These are phyloP conservation scores for Clarkia xantiana DNA, from an alignment of 345 rosid genomes.

Conservation along the genomic window DNA sequence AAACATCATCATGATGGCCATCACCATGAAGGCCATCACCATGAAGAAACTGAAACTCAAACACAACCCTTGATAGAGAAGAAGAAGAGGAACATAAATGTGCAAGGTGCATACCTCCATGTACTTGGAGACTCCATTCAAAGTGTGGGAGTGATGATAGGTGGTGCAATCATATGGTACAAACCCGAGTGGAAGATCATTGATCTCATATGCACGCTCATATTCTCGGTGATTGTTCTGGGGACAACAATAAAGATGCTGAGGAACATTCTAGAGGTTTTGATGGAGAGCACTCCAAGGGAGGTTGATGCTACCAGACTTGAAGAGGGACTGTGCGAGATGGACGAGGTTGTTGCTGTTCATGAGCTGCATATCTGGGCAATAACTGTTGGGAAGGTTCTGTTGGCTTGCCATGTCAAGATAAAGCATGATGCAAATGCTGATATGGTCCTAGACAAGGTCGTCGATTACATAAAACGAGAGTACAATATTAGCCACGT, in stretches of 20 bases:
- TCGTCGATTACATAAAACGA: conserved; percentile 45
- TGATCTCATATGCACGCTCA: conserved; percentile 61
- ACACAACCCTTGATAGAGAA: conserved; percentile 13
- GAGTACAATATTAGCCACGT: conserved; percentile 71
- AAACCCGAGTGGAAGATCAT: conserved; percentile 54
- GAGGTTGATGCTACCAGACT: conserved; percentile 69
- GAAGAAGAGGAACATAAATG: conserved; percentile 38
- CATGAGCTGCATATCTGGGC: conserved; percentile 84
- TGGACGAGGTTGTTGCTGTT: conserved; percentile 63
- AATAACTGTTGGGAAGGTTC: conserved; percentile 64
- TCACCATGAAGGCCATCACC: conserved; percentile 14
- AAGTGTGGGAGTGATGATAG: conserved; percentile 75
- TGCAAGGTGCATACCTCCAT: conserved; percentile 74
- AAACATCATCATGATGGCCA: conserved; percentile 14
- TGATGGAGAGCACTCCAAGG: conserved; percentile 83
- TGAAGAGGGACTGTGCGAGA: conserved; percentile 42
- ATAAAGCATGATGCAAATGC: conserved; percentile 60
- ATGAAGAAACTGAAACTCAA: too few relatives aligned
- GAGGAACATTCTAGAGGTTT: conserved; percentile 52
- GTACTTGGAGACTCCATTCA: conserved; percentile 76
- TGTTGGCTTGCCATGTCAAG: conserved; percentile 73
- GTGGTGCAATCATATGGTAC: conserved; percentile 65
- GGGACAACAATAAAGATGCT: conserved; percentile 73
- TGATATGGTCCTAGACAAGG: conserved; percentile 57
- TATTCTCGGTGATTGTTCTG: conserved; percentile 58